These are phyloP conservation scores for Hygrophoropsis aurantiaca DNA, from an alignment of 768 basidiomycete species.

Conservation along the genomic window DNA sequence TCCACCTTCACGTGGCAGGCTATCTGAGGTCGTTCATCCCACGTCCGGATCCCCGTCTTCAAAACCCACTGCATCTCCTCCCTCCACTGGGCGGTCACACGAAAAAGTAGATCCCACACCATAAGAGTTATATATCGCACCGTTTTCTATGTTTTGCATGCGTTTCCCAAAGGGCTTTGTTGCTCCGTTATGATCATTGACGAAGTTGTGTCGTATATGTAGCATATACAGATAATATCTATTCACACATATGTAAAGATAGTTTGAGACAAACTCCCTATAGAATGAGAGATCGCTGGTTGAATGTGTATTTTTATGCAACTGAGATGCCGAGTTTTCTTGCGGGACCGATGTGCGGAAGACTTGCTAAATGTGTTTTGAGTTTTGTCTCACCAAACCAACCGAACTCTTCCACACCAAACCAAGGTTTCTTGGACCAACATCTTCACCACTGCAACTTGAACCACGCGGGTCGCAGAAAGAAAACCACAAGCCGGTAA, in stretches of 20 bases:
- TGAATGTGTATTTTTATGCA: too few relatives aligned
- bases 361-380: too few relatives aligned
- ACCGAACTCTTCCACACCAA: not conserved
- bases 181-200: slow-evolving; percentile 11
- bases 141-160: slow-evolving; percentile 3
- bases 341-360: too few relatives aligned
- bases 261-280: slow-evolving; percentile 12
- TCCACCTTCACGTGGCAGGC: slow-evolving; percentile 52
- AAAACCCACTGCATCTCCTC: slow-evolving; percentile 57
- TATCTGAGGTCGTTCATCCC: slow-evolving; percentile 50
- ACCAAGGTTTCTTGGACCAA: too few relatives aligned
- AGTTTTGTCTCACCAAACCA: slow-evolving; percentile 1
- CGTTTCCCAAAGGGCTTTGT: not conserved
- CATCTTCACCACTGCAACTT: too few relatives aligned
- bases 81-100: slow-evolving; percentile 44
- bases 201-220: slow-evolving; percentile 26
- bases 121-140: slow-evolving; percentile 13
- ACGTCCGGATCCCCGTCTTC: slow-evolving; percentile 49
- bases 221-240: slow-evolving; percentile 22
- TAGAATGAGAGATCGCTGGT: slow-evolving; percentile 10
- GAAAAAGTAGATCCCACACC: slow-evolving; percentile 32
- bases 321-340: too few relatives aligned
- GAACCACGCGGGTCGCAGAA: not conserved
- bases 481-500: too few relatives aligned
- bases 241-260: slow-evolving; percentile 30